Percentiles rank a stretch among this genome's conserved stretches.
Evolutionary conservation across 495 filamentous ascomycete species (phyloP).

Genomic region (Bryoglossum gracile): DNA sequence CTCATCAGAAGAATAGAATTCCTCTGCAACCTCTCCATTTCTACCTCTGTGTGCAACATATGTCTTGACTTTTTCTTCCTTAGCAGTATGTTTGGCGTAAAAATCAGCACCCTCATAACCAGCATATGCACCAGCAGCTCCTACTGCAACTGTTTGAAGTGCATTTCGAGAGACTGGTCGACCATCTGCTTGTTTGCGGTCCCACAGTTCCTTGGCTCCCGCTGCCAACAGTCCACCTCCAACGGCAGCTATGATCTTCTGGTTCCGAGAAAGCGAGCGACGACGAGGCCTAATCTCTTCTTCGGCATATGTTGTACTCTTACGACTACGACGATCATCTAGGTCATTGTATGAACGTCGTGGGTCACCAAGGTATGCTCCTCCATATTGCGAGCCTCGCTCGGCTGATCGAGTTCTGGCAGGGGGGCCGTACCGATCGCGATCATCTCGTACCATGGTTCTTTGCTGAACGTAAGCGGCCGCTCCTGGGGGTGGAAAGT

Average conservation of each 20-base stretch:
- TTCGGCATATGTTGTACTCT: conserved; percentile 33
- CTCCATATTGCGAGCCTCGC: conserved; percentile 32
- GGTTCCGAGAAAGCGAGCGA: conserved; percentile 45
- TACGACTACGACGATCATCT: conserved; percentile 40
- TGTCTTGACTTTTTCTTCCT: conserved; percentile 33
- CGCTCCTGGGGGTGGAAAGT: conserved; percentile 54
- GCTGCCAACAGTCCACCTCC: conserved; percentile 45
- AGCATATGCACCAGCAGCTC: conserved; percentile 47
- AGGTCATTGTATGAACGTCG: conserved; percentile 30
- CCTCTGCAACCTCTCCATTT: conserved; percentile 37
- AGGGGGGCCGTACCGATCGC: conserved; percentile 29
- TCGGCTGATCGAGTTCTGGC: conserved; percentile 44
- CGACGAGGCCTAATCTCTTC: conserved; percentile 37
- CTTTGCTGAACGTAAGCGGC: conserved; percentile 31
- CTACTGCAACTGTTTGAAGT: conserved; percentile 43
- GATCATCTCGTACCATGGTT: conserved; percentile 20
- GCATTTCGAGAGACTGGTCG: conserved; percentile 39
- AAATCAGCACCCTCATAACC: conserved; percentile 47
- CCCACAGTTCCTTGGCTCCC: conserved; percentile 49
- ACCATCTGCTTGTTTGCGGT: conserved; percentile 44
- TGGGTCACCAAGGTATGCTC: conserved; percentile 34
- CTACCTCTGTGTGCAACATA: conserved; percentile 39
- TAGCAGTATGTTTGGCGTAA: conserved; percentile 39
- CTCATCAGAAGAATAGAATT: conserved; percentile 48
- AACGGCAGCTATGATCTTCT: conserved; percentile 51